Evolutionary conservation across 2,329 filamentous ascomycete species (phyloP).

Genomic region (Verticillium albo-atrum): DNA sequence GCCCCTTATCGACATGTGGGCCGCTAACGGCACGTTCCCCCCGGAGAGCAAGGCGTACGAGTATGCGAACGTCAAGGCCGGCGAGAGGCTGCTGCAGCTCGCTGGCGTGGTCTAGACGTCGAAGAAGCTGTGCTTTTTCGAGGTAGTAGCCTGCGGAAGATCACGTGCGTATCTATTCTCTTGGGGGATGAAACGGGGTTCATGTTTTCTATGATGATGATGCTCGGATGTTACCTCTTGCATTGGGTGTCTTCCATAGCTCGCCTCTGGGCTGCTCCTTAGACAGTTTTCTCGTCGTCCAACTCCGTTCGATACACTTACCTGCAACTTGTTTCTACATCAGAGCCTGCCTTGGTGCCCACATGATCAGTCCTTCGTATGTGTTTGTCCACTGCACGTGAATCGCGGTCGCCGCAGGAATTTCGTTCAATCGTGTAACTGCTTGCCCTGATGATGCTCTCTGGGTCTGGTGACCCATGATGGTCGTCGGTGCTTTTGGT

Average conservation of each 20-base stretch:
- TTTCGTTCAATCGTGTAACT: too few species aligned
- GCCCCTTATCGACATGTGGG: slow-evolving; percentile 87
- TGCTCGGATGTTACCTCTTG: background rate
- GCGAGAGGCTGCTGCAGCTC: slow-evolving; percentile 53
- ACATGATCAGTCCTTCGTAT: too few species aligned
- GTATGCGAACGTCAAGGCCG: slow-evolving; percentile 57
- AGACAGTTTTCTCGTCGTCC: background rate
- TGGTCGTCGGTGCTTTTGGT: too few species aligned
- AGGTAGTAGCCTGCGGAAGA: too few species aligned
- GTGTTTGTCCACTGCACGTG: too few species aligned
- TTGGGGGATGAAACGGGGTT: background rate
- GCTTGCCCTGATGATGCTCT: too few species aligned
- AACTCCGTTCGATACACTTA: background rate
- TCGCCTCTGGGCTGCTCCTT: background rate
- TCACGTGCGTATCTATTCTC: too few species aligned
- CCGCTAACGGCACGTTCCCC: slow-evolving; percentile 82
- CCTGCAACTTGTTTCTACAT: background rate
- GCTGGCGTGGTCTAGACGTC: slow-evolving; percentile 20
- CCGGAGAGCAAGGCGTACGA: slow-evolving; percentile 66
- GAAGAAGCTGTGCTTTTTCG: too few species aligned
- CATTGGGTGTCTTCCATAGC: background rate
- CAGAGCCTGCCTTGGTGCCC: too few species aligned
- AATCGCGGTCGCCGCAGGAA: too few species aligned
- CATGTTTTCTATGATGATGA: background rate
- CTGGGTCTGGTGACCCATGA: too few species aligned